These are phyloP conservation scores for Gynostemma pentaphyllum DNA, from an alignment of 306 rosid species.

Conservation along the genomic window DNA sequence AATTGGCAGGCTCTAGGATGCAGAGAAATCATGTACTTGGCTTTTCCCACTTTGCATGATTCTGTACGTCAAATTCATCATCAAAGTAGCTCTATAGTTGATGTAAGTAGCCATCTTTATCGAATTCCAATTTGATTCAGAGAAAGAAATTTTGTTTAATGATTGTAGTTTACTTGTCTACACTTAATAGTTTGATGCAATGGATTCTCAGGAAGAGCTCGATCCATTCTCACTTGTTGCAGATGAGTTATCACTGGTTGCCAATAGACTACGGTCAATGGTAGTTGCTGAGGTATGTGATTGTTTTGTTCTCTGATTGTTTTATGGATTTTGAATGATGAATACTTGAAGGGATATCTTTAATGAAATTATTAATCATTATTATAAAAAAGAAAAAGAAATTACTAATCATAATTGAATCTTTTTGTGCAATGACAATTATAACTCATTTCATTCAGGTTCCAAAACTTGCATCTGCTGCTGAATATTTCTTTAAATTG, in stretches of 20 bases:
- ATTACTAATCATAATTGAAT: neutral
- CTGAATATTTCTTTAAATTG: constrained; percentile 87
- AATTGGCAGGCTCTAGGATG: constrained; percentile 41
- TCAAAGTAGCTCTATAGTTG: constrained; percentile 62
- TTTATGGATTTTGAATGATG: neutral
- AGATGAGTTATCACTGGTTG: constrained; percentile 70
- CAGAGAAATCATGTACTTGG: constrained; percentile 24
- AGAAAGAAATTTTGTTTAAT: neutral
- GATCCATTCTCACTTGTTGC: constrained; percentile 94
- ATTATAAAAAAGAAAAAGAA: too few species aligned
- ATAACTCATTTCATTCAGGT: constrained; percentile 35
- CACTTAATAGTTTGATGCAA: constrained; percentile 4
- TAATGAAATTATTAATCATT: neutral
- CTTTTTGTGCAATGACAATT: neutral
- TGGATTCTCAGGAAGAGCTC: constrained; percentile 51
- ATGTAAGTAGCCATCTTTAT: constrained; percentile 31
- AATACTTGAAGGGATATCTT: constrained; percentile 9
- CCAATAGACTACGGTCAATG: constrained; percentile 64
- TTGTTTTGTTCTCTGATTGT: constrained; percentile 12
- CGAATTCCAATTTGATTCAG: neutral
- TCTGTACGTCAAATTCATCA: constrained; percentile 59
- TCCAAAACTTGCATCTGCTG: constrained; percentile 94
- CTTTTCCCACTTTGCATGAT: constrained; percentile 30
- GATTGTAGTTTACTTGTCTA: neutral
- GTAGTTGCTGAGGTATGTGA: constrained; percentile 72